These are phyloP conservation scores for Pythium aristosporum DNA, from an alignment of 352 stramenopile species.

Conservation along the genomic window DNA sequence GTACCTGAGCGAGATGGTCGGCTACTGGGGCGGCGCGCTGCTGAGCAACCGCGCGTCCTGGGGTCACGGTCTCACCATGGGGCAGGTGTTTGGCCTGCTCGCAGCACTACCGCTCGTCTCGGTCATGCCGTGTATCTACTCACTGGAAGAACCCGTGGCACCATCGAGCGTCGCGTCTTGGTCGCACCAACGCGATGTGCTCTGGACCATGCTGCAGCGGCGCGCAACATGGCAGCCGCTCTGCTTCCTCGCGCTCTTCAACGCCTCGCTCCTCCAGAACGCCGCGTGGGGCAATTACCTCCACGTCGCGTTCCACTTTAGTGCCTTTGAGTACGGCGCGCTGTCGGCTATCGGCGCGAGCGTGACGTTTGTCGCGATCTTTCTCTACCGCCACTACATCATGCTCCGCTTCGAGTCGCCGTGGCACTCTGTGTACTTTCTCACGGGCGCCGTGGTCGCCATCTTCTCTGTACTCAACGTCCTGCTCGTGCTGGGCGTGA, in stretches of 20 bases:
- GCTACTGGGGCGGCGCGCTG: slow-evolving; percentile 64
- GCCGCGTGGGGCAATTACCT: slow-evolving; percentile 81
- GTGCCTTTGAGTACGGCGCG: slow-evolving; percentile 77
- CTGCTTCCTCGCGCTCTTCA: slow-evolving; percentile 64
- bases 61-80: slow-evolving; percentile 59
- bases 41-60: slow-evolving; percentile 59
- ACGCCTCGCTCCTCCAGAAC: slow-evolving; percentile 69
- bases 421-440: slow-evolving; percentile 66
- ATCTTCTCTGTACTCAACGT: slow-evolving; percentile 74
- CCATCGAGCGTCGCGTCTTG: slow-evolving; percentile 26
- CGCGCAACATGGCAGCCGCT: slow-evolving; percentile 77
- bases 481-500: slow-evolving; percentile 61
- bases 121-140: slow-evolving; percentile 54
- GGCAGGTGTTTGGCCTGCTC: slow-evolving; percentile 61
- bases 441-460: slow-evolving; percentile 56
- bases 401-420: slow-evolving; percentile 38
- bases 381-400: slow-evolving; percentile 54
- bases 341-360: slow-evolving; percentile 63
- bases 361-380: slow-evolving; percentile 63
- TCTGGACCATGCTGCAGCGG: slow-evolving; percentile 66
- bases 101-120: slow-evolving; percentile 55
- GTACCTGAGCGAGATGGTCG: slow-evolving; percentile 76
- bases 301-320: slow-evolving; percentile 64
- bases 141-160: slow-evolving; percentile 51
- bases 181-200: slow-evolving; percentile 34